These are phyloP conservation scores for Penicillium dipodomyicola DNA, from an alignment of 495 filamentous ascomycete species.

Conservation along the genomic window DNA sequence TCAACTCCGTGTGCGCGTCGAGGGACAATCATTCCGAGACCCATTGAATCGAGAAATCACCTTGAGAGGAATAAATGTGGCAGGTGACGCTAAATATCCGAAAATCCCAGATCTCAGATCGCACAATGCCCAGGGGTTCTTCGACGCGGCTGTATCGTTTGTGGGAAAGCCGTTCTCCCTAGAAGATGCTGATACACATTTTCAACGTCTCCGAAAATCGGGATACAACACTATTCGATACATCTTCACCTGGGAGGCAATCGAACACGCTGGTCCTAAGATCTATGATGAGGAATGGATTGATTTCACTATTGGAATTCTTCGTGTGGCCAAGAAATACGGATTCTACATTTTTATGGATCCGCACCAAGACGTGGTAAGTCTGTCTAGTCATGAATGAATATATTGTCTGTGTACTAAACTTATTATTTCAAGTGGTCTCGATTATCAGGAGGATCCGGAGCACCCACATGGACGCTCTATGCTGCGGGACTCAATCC, in stretches of 20 bases:
- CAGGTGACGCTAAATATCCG: constrained; percentile 71
- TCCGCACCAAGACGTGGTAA: constrained; percentile 91
- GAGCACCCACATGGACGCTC: constrained; percentile 95
- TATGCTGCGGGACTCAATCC: constrained; percentile 93
- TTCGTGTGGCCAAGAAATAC: constrained; percentile 82
- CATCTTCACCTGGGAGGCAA: constrained; percentile 97
- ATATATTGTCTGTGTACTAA: neutral
- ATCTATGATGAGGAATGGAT: constrained; percentile 96
- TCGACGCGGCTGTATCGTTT: constrained; percentile 92
- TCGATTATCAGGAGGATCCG: constrained; percentile 92
- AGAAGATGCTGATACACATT: constrained; percentile 81
- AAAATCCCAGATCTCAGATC: constrained; percentile 77
- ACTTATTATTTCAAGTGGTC: constrained; percentile 66
- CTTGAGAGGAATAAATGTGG: constrained; percentile 68
- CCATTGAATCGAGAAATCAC: constrained; percentile 64
- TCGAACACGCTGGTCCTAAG: constrained; percentile 87
- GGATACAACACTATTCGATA: constrained; percentile 97
- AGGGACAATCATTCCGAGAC: constrained; percentile 78
- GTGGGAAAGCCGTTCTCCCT: constrained; percentile 78
- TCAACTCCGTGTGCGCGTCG: constrained; percentile 62
- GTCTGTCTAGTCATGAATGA: constrained; percentile 37
- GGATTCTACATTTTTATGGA: constrained; percentile 97
- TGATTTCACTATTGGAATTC: constrained; percentile 79
- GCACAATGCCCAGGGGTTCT: constrained; percentile 74
- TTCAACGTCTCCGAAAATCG: constrained; percentile 75